Evolutionary conservation across 2,329 filamentous ascomycete genomes (phyloP).

Genomic region (Fusarium sp.): DNA sequence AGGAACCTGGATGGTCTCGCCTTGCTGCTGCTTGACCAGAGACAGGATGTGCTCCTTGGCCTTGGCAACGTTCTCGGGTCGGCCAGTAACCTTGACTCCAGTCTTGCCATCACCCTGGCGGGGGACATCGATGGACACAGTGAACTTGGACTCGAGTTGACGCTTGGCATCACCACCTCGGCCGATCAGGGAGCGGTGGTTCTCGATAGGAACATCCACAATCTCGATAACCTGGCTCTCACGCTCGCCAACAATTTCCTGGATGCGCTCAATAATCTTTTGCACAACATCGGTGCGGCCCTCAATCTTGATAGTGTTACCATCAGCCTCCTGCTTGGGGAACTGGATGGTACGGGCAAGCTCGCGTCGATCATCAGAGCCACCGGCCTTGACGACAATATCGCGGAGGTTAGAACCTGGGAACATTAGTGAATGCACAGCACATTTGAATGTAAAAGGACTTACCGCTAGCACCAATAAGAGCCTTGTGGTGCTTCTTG

Average conservation of each 20-base stretch:
- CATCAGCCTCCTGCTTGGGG: slow-evolving; percentile 86
- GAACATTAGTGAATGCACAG: slow-evolving; percentile 44
- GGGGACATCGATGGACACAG: slow-evolving; percentile 88
- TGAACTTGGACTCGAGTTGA: slow-evolving; percentile 86
- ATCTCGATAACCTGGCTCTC: slow-evolving; percentile 83
- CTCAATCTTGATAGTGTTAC: slow-evolving; percentile 87
- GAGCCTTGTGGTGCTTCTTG: slow-evolving; percentile 87
- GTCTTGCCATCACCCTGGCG: slow-evolving; percentile 87
- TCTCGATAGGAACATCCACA: slow-evolving; percentile 86
- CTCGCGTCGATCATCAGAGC: slow-evolving; percentile 84
- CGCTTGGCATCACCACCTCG: slow-evolving; percentile 90
- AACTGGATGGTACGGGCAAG: slow-evolving; percentile 94
- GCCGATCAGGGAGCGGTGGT: slow-evolving; percentile 92
- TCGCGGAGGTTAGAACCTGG: slow-evolving; percentile 86
- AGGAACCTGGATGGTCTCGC: slow-evolving; percentile 87
- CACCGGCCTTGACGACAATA: slow-evolving; percentile 88
- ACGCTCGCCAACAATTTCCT: slow-evolving; percentile 83
- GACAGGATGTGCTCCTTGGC: slow-evolving; percentile 86
- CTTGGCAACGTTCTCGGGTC: slow-evolving; percentile 80
- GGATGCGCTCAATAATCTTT: slow-evolving; percentile 85
- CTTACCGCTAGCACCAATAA: slow-evolving; percentile 91
- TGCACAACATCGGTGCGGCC: slow-evolving; percentile 86
- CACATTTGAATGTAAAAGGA: neutral
- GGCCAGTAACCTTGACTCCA: slow-evolving; percentile 86
- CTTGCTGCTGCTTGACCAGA: slow-evolving; percentile 86